Evolutionary conservation across 192 early-diverging fungal genomes (phyloP).

Genomic region (Coemansia sp.): DNA sequence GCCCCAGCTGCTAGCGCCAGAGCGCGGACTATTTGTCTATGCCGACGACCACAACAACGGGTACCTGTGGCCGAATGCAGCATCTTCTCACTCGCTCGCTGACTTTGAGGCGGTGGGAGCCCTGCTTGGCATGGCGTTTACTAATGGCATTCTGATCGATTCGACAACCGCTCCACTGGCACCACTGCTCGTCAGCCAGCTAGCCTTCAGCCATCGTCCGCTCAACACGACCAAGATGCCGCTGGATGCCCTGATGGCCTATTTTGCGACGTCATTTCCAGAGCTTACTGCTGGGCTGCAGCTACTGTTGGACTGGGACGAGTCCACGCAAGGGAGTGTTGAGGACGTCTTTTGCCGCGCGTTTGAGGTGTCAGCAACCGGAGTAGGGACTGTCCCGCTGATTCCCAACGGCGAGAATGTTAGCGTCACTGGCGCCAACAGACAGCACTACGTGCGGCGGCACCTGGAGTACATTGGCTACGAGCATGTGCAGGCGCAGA

Average conservation of each 20-base stretch:
- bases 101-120: conserved; percentile 87
- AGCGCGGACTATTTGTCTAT: conserved; percentile 74
- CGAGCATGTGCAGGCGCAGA: conserved; percentile 63
- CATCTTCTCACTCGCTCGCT: conserved; percentile 57
- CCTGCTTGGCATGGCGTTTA: conserved; percentile 89
- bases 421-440: conserved; percentile 79
- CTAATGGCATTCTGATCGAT: conserved; percentile 74
- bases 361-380: conserved; percentile 71
- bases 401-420: conserved; percentile 64
- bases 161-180: conserved; percentile 76
- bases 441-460: conserved; percentile 69
- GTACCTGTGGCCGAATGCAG: conserved; percentile 77
- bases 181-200: conserved; percentile 72
- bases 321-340: conserved; percentile 63
- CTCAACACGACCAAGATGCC: conserved; percentile 24
- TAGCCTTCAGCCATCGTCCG: conserved; percentile 22
- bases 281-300: conserved; percentile 73
- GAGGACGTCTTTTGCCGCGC: conserved; percentile 80
- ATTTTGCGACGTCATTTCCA: conserved; percentile 51
- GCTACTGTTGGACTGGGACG: conserved; percentile 80
- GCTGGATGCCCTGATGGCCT: conserved; percentile 54
- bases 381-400: conserved; percentile 62
- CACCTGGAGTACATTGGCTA: conserved; percentile 72
- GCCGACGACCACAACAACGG: conserved; percentile 31
- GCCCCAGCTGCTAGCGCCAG: conserved; percentile 69